phyloP scores from a whole-genome alignment of 805 yeast genomes.

The Spencermartinsiella europaea region DNA sequence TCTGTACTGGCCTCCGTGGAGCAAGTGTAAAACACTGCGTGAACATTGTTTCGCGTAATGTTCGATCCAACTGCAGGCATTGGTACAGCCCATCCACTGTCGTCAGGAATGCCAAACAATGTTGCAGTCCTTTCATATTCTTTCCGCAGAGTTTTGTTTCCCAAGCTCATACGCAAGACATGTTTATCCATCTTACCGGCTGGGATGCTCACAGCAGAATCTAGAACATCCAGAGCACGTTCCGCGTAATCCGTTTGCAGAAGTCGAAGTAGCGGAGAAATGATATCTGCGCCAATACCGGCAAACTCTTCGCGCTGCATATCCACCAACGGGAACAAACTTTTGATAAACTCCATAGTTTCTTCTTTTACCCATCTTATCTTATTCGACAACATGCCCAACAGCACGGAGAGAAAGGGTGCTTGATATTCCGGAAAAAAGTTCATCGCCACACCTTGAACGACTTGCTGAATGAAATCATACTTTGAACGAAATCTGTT shows the following conservation, averaged over 20 bases:
- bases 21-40: constrained; percentile 90
- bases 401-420: constrained; percentile 63
- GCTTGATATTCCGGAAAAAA: constrained; percentile 75
- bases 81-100: constrained; percentile 95
- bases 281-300: constrained; percentile 92
- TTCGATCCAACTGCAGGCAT: constrained; percentile 91
- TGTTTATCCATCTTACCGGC: constrained; percentile 90
- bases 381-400: constrained; percentile 76
- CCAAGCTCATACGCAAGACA: constrained; percentile 85
- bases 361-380: constrained; percentile 75
- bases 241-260: constrained; percentile 81
- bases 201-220: constrained; percentile 76
- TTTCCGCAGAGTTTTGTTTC: constrained; percentile 68
- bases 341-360: constrained; percentile 68
- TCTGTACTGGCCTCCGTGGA: constrained; percentile 5
- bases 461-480: constrained; percentile 80
- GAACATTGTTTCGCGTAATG: constrained; percentile 85
- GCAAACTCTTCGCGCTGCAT: constrained; percentile 70
- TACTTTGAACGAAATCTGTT: constrained; percentile 81
- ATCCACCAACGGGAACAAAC: constrained; percentile 72
- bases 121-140: constrained; percentile 85
- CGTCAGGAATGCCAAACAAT: constrained; percentile 90
- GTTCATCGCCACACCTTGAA: constrained; percentile 57
- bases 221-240: constrained; percentile 83
- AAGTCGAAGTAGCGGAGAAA: constrained; percentile 81